Conservation (phyloP, 768 basidiomycete genomes). For the Mycena amicta region DNA sequence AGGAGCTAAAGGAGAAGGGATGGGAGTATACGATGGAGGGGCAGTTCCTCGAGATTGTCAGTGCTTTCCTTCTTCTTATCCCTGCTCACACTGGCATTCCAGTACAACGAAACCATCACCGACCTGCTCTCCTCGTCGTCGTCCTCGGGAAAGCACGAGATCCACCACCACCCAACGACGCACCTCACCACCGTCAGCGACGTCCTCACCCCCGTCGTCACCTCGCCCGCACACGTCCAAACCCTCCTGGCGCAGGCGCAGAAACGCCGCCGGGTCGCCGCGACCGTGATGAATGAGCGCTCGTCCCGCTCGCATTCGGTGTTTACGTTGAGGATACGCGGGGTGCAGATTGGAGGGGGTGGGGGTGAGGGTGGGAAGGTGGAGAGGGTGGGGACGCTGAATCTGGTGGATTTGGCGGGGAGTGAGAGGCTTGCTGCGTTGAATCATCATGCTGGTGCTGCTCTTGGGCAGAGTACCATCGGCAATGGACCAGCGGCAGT, state of each 20-base stretch:
- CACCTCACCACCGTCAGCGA: conserved; percentile 83
- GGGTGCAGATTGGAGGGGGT: conserved; percentile 50
- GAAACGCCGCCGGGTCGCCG: conserved; percentile 81
- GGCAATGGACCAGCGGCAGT: conserved; percentile 73
- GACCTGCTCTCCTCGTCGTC: conserved; percentile 61
- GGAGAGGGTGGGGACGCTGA: conserved; percentile 80
- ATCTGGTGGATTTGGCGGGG: conserved; percentile 93
- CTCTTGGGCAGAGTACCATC: conserved; percentile 17
- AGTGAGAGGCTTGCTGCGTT: conserved; percentile 71
- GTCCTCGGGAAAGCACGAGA: conserved; percentile 70
- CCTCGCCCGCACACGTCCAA: conserved; percentile 76
- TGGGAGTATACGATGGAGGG: conserved; percentile 93
- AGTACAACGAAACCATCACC: conserved; percentile 96
- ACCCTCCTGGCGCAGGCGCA: conserved; percentile 75
- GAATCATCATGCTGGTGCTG: conserved; percentile 54
- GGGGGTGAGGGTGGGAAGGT: conserved; percentile 79
- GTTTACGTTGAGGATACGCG: conserved; percentile 85
- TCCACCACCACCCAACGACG: conserved; percentile 85
- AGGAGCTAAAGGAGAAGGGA: conserved; percentile 75
- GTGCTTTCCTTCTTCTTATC: no score
- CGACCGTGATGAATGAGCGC: conserved; percentile 94
- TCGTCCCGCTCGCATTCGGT: conserved; percentile 93
- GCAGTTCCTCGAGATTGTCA: conserved; percentile 93
- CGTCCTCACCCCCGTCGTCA: conserved; percentile 70
- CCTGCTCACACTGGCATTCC: no score